Percentiles rank a stretch among this genome's conserved stretches.
Conservation (phyloP, 805 yeast species). For the Wickerhamiella lipophila region DNA sequence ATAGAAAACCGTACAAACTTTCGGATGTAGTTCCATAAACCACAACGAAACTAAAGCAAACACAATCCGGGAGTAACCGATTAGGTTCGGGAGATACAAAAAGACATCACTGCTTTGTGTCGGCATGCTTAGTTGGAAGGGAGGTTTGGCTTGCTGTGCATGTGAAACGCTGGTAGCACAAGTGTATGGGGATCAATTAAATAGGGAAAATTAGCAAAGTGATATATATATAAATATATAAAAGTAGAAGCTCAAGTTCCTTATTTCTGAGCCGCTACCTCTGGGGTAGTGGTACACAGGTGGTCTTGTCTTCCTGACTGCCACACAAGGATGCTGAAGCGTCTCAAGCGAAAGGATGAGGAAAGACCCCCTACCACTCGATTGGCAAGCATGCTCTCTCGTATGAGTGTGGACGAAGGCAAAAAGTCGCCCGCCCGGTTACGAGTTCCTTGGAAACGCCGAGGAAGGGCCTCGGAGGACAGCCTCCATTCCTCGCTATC, state of each 20-base stretch:
- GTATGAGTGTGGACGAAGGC: background rate
- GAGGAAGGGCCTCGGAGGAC: constrained; percentile 7
- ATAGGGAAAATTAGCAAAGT: too few species aligned
- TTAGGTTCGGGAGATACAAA: constrained; percentile 76
- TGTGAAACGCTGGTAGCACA: background rate
- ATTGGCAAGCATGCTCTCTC: background rate
- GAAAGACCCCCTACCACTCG: background rate
- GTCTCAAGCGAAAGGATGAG: constrained; percentile 7
- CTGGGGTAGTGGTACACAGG: too few species aligned
- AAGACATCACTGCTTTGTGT: constrained; percentile 36
- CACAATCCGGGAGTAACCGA: constrained; percentile 76
- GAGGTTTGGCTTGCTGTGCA: background rate
- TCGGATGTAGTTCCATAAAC: constrained; percentile 75
- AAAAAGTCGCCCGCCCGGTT: constrained; percentile 7
- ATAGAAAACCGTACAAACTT: constrained; percentile 61
- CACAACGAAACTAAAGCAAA: constrained; percentile 70
- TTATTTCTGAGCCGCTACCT: too few species aligned
- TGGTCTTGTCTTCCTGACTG: background rate
- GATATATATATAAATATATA: too few species aligned
- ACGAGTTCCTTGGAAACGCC: constrained; percentile 11
- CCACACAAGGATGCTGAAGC: constrained; percentile 2
- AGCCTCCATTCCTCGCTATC: background rate
- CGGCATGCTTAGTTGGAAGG: constrained; percentile 2
- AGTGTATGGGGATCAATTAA: too few species aligned
- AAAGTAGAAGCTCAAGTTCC: too few species aligned